Conservation (phyloP, 2,329 filamentous ascomycete genomes). For the Neophaeococcomyces mojaviensis region DNA sequence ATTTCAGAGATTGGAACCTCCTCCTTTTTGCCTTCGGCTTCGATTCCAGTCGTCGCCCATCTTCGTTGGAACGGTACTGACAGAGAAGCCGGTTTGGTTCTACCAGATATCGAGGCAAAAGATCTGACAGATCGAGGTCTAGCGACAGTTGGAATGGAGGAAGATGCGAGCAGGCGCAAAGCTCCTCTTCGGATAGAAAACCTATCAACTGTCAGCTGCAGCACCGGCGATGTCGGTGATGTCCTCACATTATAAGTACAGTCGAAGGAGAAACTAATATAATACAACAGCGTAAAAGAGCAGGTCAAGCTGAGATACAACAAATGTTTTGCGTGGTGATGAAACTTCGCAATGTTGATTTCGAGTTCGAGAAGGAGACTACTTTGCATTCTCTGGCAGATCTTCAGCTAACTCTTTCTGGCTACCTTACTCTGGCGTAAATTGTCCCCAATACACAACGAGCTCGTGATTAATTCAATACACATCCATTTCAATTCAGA, state of each 20-base stretch:
- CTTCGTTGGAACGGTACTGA: constrained; percentile 35
- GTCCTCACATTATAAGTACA: not conserved
- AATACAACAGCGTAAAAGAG: not conserved
- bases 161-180: constrained; percentile 45
- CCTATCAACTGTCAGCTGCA: constrained; percentile 33
- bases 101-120: constrained; percentile 29
- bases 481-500: too few species aligned
- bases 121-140: constrained; percentile 36
- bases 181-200: constrained; percentile 52
- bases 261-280: not conserved
- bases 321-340: too few species aligned
- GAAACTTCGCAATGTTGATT: not conserved
- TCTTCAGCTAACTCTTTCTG: too few species aligned
- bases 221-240: not conserved
- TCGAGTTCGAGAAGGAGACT: not conserved
- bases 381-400: not conserved
- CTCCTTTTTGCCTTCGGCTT: constrained; percentile 25
- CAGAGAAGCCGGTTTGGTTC: constrained; percentile 29
- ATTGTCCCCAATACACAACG: too few species aligned
- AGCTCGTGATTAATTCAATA: too few species aligned
- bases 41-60: constrained; percentile 44
- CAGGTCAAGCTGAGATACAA: too few species aligned
- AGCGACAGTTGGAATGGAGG: constrained; percentile 36
- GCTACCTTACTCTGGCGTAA: too few species aligned
- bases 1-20: constrained; percentile 23